Conservation (phyloP, 2,329 filamentous ascomycete species). For the Zasmidium citrigriseum region DNA sequence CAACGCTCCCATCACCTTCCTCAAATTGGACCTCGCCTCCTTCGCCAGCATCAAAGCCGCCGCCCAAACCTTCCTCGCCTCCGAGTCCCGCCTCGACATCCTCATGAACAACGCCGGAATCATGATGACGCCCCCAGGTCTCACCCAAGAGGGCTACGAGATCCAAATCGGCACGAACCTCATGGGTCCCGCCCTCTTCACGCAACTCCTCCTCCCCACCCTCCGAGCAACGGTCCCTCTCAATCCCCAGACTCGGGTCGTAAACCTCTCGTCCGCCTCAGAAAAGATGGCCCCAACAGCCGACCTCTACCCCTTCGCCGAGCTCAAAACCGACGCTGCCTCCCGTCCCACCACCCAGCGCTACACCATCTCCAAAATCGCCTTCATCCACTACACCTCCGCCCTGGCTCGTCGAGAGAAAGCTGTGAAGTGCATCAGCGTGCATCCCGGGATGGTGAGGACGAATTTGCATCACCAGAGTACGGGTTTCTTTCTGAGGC, state of each 20-base stretch:
- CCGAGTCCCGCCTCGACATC: conserved; percentile 30
- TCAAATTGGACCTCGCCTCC: conserved; percentile 29
- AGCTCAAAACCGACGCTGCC: conserved; percentile 23
- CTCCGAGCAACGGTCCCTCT: conserved; percentile 25
- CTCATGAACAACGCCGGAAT: conserved; percentile 35
- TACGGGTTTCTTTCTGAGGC: background rate
- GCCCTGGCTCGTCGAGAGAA: conserved; percentile 47
- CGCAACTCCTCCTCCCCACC: conserved; percentile 28
- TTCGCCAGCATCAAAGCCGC: conserved; percentile 40
- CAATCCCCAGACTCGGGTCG: conserved; percentile 27
- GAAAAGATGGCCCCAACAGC: conserved; percentile 11
- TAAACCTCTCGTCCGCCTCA: conserved; percentile 29
- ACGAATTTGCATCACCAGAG: conserved; percentile 39
- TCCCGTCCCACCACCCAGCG: conserved; percentile 24
- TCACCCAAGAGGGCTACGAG: conserved; percentile 33
- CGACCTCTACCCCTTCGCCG: conserved; percentile 20
- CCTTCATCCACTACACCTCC: conserved; percentile 48
- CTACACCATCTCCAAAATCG: conserved; percentile 53
- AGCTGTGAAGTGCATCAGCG: conserved; percentile 42
- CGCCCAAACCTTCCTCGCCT: conserved; percentile 10
- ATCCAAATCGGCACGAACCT: conserved; percentile 37
- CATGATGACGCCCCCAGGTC: conserved; percentile 19
- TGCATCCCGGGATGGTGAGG: conserved; percentile 54
- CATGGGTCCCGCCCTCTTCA: conserved; percentile 34
- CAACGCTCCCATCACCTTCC: conserved; percentile 40